Conservation (phyloP, 2,329 filamentous ascomycete species). For the Microdochium bolleyi region DNA sequence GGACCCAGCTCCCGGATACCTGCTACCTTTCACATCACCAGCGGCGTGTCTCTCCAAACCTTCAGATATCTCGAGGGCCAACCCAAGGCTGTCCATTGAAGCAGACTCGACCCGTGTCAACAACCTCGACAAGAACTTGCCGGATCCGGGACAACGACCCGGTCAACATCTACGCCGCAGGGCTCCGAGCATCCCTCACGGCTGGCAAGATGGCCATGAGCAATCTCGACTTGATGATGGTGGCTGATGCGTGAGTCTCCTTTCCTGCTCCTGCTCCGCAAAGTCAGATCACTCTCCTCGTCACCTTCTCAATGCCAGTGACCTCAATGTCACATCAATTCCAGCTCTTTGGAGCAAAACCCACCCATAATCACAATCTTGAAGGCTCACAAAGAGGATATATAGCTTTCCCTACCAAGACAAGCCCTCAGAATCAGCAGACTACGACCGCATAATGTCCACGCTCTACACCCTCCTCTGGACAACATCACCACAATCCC, state of each 20-base stretch:
- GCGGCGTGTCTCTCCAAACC: background rate
- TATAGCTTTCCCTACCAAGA: conserved; percentile 75
- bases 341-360: no score
- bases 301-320: no score
- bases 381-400: no score
- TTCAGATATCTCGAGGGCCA: no score
- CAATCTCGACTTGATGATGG: conserved; percentile 44
- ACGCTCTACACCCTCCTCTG: conserved; percentile 60
- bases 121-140: background rate
- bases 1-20: background rate
- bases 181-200: background rate
- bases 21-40: background rate
- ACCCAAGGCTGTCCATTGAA: background rate
- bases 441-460: conserved; percentile 35
- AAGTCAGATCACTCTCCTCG: background rate
- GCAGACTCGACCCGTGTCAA: background rate
- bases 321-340: no score
- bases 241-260: conserved; percentile 45
- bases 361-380: no score
- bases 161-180: background rate
- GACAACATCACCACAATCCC: conserved; percentile 37
- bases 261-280: conserved; percentile 3
- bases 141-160: background rate
- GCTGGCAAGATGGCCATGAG: conserved; percentile 18
- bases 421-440: conserved; percentile 35